Conservation (phyloP, 495 filamentous ascomycete species). For the Friedmanniomyces endolithicus region DNA sequence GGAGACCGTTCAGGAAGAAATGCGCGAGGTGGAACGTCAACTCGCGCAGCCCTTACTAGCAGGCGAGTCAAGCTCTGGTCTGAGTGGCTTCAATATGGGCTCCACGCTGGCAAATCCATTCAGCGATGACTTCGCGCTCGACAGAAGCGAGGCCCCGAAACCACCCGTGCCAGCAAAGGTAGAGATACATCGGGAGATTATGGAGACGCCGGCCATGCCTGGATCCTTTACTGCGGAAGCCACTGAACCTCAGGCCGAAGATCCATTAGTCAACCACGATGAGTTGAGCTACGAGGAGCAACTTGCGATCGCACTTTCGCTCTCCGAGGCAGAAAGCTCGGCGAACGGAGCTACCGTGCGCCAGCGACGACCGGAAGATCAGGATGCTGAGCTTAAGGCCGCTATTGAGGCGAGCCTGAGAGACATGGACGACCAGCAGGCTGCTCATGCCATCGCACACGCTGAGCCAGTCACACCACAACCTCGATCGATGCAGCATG, state of each 20-base stretch:
- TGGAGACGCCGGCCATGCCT: slow-evolving; percentile 1
- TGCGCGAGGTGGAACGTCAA: slow-evolving; percentile 6
- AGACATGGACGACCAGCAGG: slow-evolving; percentile 12
- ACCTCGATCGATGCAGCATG: neutral
- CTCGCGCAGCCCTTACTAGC: slow-evolving; percentile 3
- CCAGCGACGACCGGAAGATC: neutral
- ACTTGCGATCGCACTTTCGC: slow-evolving; percentile 18
- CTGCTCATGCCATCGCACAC: slow-evolving; percentile 5
- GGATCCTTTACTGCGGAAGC: slow-evolving; percentile 1
- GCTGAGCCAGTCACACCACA: slow-evolving; percentile 2
- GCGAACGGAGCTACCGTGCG: neutral
- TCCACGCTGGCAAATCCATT: slow-evolving; percentile 15
- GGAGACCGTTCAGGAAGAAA: neutral
- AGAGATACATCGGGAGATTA: neutral
- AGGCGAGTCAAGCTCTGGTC: neutral
- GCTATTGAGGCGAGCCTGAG: slow-evolving; percentile 17
- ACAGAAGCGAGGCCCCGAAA: slow-evolving; percentile 12
- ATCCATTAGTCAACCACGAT: neutral
- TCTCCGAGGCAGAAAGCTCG: slow-evolving; percentile 17
- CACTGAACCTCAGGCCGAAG: neutral
- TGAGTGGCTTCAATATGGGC: slow-evolving; percentile 3
- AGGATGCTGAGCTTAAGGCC: slow-evolving; percentile 9
- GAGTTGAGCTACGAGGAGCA: slow-evolving; percentile 19
- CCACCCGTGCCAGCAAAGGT: slow-evolving; percentile 17
- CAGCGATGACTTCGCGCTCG: slow-evolving; percentile 14